Evolutionary conservation across 306 rosid species (phyloP).

Genomic region (Gastrolobium bilobum): DNA sequence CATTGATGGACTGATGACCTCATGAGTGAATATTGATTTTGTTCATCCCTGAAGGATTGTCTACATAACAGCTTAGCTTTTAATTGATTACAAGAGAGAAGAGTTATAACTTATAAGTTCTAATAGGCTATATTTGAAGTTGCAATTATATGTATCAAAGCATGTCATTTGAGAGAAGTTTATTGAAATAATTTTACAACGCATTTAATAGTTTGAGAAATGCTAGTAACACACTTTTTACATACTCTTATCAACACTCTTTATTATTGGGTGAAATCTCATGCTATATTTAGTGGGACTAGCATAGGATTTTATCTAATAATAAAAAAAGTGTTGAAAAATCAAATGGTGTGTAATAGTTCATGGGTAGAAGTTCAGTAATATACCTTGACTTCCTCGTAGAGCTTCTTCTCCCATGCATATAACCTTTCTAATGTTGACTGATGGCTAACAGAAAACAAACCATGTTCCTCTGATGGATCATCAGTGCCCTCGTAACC

Average conservation of each 20-base stretch:
- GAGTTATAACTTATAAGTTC: neutral
- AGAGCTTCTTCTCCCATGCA: conserved; percentile 97
- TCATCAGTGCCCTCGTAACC: conserved; percentile 57
- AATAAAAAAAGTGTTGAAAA: no score
- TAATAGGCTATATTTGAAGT: neutral
- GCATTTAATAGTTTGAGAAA: neutral
- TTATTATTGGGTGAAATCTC: no score
- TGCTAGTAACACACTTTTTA: no score
- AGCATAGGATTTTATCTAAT: no score
- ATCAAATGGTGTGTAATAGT: neutral
- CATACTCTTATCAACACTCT: no score
- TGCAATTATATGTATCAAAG: neutral
- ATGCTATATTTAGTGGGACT: no score
- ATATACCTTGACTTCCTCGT: conserved; percentile 85
- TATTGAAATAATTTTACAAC: neutral
- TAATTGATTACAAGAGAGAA: neutral
- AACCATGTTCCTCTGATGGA: conserved; percentile 63
- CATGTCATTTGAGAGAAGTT: conserved; percentile 13
- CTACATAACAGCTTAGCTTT: conserved; percentile 1
- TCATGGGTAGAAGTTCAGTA: conserved; percentile 26
- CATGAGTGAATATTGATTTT: conserved; percentile 16
- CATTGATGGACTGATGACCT: conserved; percentile 5
- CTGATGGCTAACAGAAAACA: conserved; percentile 77
- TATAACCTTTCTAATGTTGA: conserved; percentile 85
- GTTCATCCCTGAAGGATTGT: neutral